A percentile compares a stretch with the other conserved stretches of the same genome.
phyloP scores from a whole-genome alignment of 371 early-diverging fungal genomes.

The Syncephalastrum sp. region DNA sequence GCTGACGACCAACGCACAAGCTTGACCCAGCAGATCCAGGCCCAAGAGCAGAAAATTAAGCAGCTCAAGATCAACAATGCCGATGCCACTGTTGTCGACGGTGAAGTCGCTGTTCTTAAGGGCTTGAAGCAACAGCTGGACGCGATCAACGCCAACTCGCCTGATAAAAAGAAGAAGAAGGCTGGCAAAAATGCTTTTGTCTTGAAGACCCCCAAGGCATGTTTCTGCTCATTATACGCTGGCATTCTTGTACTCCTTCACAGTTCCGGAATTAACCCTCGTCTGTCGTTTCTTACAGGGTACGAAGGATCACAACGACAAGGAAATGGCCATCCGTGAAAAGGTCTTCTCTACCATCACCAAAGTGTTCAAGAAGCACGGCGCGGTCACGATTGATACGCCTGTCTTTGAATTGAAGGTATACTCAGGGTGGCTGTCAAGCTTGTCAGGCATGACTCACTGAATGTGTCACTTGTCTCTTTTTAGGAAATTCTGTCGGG shows the following conservation, averaged over 20 bases:
- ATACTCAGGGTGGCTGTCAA: constrained; percentile 3
- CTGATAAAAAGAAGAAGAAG: constrained; percentile 18
- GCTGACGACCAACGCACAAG: neutral
- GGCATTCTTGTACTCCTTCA: too few relatives aligned
- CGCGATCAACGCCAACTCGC: constrained; percentile 31
- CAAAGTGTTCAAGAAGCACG: constrained; percentile 91
- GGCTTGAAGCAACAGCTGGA: constrained; percentile 63
- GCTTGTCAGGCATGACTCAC: neutral
- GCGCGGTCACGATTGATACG: constrained; percentile 98
- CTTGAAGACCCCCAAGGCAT: constrained; percentile 77
- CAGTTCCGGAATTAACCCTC: neutral
- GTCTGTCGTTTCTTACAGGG: constrained; percentile 46
- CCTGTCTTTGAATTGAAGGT: constrained; percentile 99
- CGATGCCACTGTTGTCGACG: constrained; percentile 55
- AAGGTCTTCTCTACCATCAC: constrained; percentile 87
- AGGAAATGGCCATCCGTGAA: constrained; percentile 95
- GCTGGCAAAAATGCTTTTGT: constrained; percentile 44
- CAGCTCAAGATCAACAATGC: constrained; percentile 61
- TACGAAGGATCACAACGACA: constrained; percentile 94
- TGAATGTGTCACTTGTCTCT: neutral
- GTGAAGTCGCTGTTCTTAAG: constrained; percentile 57
- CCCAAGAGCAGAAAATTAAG: constrained; percentile 63
- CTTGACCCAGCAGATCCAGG: constrained; percentile 34
- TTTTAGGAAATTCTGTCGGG: constrained; percentile 84
- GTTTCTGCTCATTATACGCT: too few relatives aligned